Conservation (phyloP, 2,329 filamentous ascomycete species). For the Didymosphaeria variabile region DNA sequence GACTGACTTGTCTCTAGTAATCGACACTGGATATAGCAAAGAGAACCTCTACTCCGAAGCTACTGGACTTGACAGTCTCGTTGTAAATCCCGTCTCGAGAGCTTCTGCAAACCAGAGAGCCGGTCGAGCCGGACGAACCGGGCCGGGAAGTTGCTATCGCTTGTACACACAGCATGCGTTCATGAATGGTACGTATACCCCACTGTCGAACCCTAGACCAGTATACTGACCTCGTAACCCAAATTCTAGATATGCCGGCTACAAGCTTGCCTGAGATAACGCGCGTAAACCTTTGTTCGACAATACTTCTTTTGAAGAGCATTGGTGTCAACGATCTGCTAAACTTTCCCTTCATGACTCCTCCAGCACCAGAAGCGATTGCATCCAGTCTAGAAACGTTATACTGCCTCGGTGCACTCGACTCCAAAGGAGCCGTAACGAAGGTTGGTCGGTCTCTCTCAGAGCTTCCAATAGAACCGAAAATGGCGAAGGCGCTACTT, state of each 20-base stretch:
- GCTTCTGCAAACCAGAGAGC: slow-evolving; percentile 93
- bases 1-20: slow-evolving; percentile 61
- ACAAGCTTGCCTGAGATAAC: slow-evolving; percentile 94
- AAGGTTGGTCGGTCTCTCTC: slow-evolving; percentile 94
- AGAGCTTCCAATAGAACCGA: slow-evolving; percentile 91
- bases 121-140: slow-evolving; percentile 90
- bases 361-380: slow-evolving; percentile 86
- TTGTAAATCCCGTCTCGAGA: slow-evolving; percentile 89
- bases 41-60: slow-evolving; percentile 92
- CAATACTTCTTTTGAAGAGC: slow-evolving; percentile 86
- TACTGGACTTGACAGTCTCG: slow-evolving; percentile 90
- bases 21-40: slow-evolving; percentile 94
- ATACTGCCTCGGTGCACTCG: slow-evolving; percentile 88
- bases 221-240: no score
- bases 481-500: slow-evolving; percentile 88
- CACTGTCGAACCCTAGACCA: no score
- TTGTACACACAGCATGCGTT: slow-evolving; percentile 90
- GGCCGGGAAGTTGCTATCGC: slow-evolving; percentile 90
- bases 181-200: slow-evolving; percentile 66
- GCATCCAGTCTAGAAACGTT: slow-evolving; percentile 90
- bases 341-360: slow-evolving; percentile 96
- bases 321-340: slow-evolving; percentile 92
- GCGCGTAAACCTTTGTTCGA: slow-evolving; percentile 83
- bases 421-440: slow-evolving; percentile 87
- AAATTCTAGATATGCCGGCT: no score